phyloP scores from a whole-genome alignment of 116 monocot species.

The Phalaenopsis hybrid region DNA sequence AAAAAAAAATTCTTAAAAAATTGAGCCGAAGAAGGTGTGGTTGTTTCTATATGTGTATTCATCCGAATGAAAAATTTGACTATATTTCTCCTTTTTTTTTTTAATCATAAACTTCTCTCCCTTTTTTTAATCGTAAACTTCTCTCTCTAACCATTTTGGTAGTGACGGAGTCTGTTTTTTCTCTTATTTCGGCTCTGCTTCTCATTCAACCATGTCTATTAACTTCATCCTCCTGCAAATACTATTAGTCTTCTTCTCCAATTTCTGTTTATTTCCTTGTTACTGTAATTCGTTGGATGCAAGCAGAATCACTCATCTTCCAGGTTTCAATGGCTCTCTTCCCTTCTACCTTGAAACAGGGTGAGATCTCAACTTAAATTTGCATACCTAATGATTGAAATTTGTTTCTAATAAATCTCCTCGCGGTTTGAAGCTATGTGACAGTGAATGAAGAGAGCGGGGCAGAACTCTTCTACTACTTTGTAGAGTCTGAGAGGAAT shows the following conservation, averaged over 20 bases:
- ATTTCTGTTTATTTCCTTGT: neutral
- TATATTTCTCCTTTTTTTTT: too few relatives aligned
- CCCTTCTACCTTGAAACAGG: slow-evolving; percentile 12
- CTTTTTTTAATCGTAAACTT: too few relatives aligned
- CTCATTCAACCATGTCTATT: neutral
- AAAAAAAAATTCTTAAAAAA: too few relatives aligned
- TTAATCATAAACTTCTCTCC: too few relatives aligned
- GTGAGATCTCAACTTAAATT: neutral
- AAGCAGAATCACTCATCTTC: slow-evolving; percentile 11
- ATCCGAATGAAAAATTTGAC: too few relatives aligned
- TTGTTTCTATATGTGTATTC: too few relatives aligned
- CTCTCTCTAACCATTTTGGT: too few relatives aligned
- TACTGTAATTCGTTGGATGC: neutral
- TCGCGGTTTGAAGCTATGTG: neutral
- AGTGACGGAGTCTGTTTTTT: too few relatives aligned
- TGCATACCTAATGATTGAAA: neutral
- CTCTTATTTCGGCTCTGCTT: neutral
- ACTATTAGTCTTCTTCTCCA: neutral
- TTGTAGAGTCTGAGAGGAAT: slow-evolving; percentile 25
- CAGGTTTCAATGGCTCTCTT: slow-evolving; percentile 6
- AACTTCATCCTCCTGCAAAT: neutral
- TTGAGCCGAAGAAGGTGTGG: too few relatives aligned
- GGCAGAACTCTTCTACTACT: slow-evolving; percentile 30
- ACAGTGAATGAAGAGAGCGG: slow-evolving; percentile 15
- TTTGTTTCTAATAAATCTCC: neutral